phyloP scores from a whole-genome alignment of 2,329 filamentous ascomycete genomes.

The Colletotrichum ledebouriae region DNA sequence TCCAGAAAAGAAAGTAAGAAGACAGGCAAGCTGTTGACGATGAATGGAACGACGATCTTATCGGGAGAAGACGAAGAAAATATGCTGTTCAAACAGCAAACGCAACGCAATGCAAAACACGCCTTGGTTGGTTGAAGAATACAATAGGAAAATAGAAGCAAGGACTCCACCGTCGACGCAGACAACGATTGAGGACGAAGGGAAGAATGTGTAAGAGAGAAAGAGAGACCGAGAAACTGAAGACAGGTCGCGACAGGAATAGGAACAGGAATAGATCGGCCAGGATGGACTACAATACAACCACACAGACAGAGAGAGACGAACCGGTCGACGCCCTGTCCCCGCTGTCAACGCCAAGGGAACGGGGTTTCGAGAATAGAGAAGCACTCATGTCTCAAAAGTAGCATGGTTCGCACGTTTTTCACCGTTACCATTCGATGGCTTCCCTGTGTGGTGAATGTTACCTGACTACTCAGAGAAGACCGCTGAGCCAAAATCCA shows the following conservation, averaged over 20 bases:
- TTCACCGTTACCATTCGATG: slow-evolving; percentile 13
- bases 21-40: slow-evolving; percentile 13
- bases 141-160: slow-evolving; percentile 30
- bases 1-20: slow-evolving; percentile 1
- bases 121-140: slow-evolving; percentile 19
- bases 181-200: slow-evolving; percentile 35
- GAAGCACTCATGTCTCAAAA: slow-evolving; percentile 32
- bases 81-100: slow-evolving; percentile 31
- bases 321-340: slow-evolving; percentile 24
- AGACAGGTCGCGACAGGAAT: slow-evolving; percentile 28
- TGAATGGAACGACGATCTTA: slow-evolving; percentile 28
- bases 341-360: slow-evolving; percentile 38
- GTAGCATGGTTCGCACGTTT: slow-evolving; percentile 35
- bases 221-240: slow-evolving; percentile 11
- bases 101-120: slow-evolving; percentile 35
- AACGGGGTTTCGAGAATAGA: slow-evolving; percentile 14
- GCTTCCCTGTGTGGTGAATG: not conserved
- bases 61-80: slow-evolving; percentile 24
- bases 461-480: not conserved
- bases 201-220: slow-evolving; percentile 5
- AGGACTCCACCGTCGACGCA: slow-evolving; percentile 36
- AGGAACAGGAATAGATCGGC: slow-evolving; percentile 31
- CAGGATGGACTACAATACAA: not conserved
- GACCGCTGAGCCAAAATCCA: slow-evolving; percentile 34
- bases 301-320: slow-evolving; percentile 28